A percentile compares a stretch with the other conserved stretches of the same genome.
Evolutionary conservation across 2,329 filamentous ascomycete species (phyloP).

Genomic region (Fusarium oligoseptatum): DNA sequence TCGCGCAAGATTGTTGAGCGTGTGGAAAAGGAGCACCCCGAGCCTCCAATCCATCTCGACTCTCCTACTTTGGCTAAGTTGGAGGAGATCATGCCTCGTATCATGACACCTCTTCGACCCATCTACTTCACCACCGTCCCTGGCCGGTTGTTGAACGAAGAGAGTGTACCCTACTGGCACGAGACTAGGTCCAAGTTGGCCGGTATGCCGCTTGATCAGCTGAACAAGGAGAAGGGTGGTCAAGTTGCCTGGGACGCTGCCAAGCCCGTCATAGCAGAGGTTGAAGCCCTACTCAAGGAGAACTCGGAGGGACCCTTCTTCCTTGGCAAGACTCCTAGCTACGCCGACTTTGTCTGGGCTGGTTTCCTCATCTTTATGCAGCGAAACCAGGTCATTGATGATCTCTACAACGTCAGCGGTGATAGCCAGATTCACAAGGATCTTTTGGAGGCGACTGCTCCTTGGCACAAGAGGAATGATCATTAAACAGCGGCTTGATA

Average conservation of each 20-base stretch:
- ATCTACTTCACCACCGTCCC: conserved; percentile 64
- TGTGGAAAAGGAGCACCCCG: conserved; percentile 71
- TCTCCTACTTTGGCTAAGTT: conserved; percentile 63
- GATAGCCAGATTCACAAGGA: conserved; percentile 55
- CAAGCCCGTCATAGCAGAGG: conserved; percentile 50
- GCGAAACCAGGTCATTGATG: conserved; percentile 51
- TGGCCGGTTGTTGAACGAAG: conserved; percentile 62
- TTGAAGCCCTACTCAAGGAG: conserved; percentile 65
- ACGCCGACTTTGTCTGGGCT: conserved; percentile 70
- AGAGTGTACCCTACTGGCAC: conserved; percentile 68
- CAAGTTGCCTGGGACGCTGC: conserved; percentile 64
- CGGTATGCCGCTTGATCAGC: conserved; percentile 67
- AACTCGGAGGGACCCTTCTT: conserved; percentile 72
- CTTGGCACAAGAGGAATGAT: conserved; percentile 57
- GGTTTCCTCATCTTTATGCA: conserved; percentile 60
- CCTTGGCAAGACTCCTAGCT: conserved; percentile 66
- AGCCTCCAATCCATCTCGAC: conserved; percentile 70
- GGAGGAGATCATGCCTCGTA: conserved; percentile 52
- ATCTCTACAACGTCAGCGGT: conserved; percentile 54
- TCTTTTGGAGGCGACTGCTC: conserved; percentile 56
- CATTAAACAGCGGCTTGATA: conserved; percentile 41
- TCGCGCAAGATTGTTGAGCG: conserved; percentile 69
- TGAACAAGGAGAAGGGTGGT: conserved; percentile 61
- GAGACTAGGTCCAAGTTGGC: conserved; percentile 61
- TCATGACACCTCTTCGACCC: conserved; percentile 52